A percentile compares a stretch with the other conserved stretches of the same genome.
These are phyloP conservation scores for Abortiporus biennis DNA, from an alignment of 1,284 basidiomycete species.

Conservation along the genomic window DNA sequence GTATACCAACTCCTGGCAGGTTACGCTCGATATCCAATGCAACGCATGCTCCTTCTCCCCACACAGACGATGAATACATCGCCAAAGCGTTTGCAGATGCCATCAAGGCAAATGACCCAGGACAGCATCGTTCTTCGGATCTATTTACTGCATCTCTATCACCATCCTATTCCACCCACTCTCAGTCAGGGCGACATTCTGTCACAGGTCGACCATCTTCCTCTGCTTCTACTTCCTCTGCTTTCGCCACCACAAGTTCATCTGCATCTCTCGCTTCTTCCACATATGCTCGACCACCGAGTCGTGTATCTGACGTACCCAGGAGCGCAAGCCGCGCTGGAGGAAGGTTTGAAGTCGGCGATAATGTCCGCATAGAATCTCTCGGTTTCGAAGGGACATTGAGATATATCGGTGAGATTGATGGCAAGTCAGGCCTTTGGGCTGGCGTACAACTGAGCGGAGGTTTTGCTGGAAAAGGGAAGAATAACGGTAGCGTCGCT, in stretches of 20 bases:
- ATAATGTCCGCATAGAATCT: slow-evolving; percentile 79
- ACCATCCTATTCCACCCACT: slow-evolving; percentile 24
- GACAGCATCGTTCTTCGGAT: slow-evolving; percentile 47
- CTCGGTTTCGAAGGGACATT: slow-evolving; percentile 82
- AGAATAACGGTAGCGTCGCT: slow-evolving; percentile 89
- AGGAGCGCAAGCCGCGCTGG: slow-evolving; percentile 39
- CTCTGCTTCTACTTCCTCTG: slow-evolving; percentile 30
- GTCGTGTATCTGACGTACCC: slow-evolving; percentile 54
- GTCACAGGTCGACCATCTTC: slow-evolving; percentile 30
- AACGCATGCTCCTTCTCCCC: slow-evolving; percentile 26
- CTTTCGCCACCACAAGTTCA: slow-evolving; percentile 39
- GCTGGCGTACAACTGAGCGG: slow-evolving; percentile 87
- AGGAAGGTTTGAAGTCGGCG: slow-evolving; percentile 61
- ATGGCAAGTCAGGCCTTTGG: slow-evolving; percentile 83
- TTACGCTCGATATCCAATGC: slow-evolving; percentile 58
- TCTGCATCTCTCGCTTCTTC: slow-evolving; percentile 47
- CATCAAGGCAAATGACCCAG: slow-evolving; percentile 72
- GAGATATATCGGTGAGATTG: slow-evolving; percentile 76
- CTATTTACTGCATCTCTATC: slow-evolving; percentile 33
- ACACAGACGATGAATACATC: slow-evolving; percentile 46
- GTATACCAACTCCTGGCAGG: slow-evolving; percentile 64
- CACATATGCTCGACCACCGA: slow-evolving; percentile 44
- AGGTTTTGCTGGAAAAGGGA: slow-evolving; percentile 87
- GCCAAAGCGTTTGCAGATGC: slow-evolving; percentile 69
- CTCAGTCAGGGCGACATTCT: slow-evolving; percentile 34